Evolutionary conservation across 495 filamentous ascomycete species (phyloP).

Genomic region (Penicillium steckii): DNA sequence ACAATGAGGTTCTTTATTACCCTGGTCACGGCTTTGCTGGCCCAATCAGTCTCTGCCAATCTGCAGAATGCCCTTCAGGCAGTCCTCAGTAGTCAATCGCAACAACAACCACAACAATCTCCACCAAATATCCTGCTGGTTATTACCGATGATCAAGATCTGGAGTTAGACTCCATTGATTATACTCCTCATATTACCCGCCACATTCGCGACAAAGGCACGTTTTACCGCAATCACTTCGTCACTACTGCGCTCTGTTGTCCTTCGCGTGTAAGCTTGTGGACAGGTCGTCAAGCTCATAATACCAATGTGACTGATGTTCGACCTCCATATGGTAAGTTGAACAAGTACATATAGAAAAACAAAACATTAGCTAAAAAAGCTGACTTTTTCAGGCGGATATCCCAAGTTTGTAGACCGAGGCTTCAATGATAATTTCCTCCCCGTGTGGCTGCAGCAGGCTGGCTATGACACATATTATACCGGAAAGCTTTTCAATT

Average conservation of each 20-base stretch:
- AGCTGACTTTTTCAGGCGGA: constrained; percentile 44
- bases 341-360: neutral
- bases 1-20: constrained; percentile 24
- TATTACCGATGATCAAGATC: constrained; percentile 66
- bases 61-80: constrained; percentile 16
- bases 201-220: constrained; percentile 53
- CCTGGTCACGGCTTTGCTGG: neutral
- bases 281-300: constrained; percentile 66
- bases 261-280: constrained; percentile 59
- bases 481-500: constrained; percentile 71
- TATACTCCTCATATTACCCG: constrained; percentile 56
- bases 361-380: constrained; percentile 1
- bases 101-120: constrained; percentile 5
- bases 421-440: constrained; percentile 64
- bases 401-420: constrained; percentile 68
- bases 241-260: constrained; percentile 63
- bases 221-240: constrained; percentile 56
- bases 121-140: constrained; percentile 63
- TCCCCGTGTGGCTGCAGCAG: constrained; percentile 68
- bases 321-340: constrained; percentile 55
- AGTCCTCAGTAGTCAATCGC: constrained; percentile 3
- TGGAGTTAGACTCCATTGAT: constrained; percentile 56
- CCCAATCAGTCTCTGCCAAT: constrained; percentile 6
- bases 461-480: constrained; percentile 74
- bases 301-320: constrained; percentile 77